Base-by-base conservation (phyloP, 805 yeast species). In the Brettanomyces anomalus region DNA sequence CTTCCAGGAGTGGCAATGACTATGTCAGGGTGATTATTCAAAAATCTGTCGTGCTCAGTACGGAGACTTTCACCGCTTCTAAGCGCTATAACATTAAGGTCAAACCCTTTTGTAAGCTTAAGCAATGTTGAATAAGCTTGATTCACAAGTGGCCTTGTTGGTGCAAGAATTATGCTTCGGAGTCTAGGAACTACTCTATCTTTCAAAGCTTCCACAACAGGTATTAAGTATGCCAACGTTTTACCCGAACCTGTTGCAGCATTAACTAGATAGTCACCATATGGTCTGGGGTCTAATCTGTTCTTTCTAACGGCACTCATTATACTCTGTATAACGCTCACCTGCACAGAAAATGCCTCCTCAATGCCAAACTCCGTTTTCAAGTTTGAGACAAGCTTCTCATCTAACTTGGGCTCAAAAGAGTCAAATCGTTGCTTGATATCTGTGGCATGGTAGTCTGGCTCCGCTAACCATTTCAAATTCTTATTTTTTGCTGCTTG, bases 241-340 rank as follows among this genome's bases (percentile, higher is more conserved):
- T 90, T 90, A 54, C 98, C 98, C 0, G 95, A 84, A 36, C 98
- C 98, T 0, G 98, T 90, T 10, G 94, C 77, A 2, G 98, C 95
- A 61, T 90, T 89, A 5, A 90, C 95, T 37, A 90, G 66, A 16
- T 88, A 61, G 61, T 93, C 95, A 19, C 90, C 90, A 44, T 68
- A 67, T 35, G 74, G 67, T 42, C 70, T 77, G 1, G 85, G 81
- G 35, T 67, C 62, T 20, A 67, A 46, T 43, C 53, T 62, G 45
- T 58, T 65, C 10, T 60, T 57, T 50, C 71, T 59, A 3, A 52
- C 49, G 51, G 71, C 79, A 50, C 59, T 57, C 30, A 79, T 59
- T 34, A 73, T 53, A 24, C 71, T 57, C n/a, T 79, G 74, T 43
- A 85, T 66, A 2, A 85, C 85, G 3, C 77, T 72, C 3, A 77